These are phyloP conservation scores for Hyaloperonospora brassicae DNA, from an alignment of 352 stramenopile species.

Conservation along the genomic window DNA sequence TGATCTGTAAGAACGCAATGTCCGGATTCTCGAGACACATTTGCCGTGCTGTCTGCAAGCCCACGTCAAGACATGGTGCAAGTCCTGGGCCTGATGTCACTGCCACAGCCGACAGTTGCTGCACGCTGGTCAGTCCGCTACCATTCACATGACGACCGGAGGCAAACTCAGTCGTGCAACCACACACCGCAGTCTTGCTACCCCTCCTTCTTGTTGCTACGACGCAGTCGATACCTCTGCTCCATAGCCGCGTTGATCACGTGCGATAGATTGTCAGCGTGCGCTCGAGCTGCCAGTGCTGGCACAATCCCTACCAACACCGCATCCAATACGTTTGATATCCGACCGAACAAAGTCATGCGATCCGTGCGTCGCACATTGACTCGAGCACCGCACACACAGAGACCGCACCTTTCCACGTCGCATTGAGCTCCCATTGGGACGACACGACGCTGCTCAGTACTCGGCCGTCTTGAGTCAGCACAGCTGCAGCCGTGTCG, in stretches of 20 bases:
- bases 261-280: constrained; percentile 92
- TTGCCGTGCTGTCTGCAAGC: constrained; percentile 66
- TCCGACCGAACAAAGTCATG: not conserved
- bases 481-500: constrained; percentile 88
- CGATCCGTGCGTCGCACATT: not conserved
- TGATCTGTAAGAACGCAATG: constrained; percentile 93
- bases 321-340: not conserved
- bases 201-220: constrained; percentile 1
- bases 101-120: constrained; percentile 91
- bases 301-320: constrained; percentile 89
- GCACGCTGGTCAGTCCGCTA: constrained; percentile 54
- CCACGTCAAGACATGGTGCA: constrained; percentile 95
- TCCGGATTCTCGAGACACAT: constrained; percentile 78
- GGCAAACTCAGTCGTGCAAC: no score
- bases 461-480: constrained; percentile 87
- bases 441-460: constrained; percentile 91
- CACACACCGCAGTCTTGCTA: not conserved
- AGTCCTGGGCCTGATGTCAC: constrained; percentile 95
- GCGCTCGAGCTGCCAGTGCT: constrained; percentile 87
- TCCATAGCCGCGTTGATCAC: constrained; percentile 88
- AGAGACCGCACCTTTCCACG: constrained; percentile 72
- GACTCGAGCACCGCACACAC: not conserved
- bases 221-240: constrained; percentile 71
- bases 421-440: constrained; percentile 85
- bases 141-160: not conserved